Conservation (phyloP, 2,329 filamentous ascomycete genomes). For the Ophiostoma ips region DNA sequence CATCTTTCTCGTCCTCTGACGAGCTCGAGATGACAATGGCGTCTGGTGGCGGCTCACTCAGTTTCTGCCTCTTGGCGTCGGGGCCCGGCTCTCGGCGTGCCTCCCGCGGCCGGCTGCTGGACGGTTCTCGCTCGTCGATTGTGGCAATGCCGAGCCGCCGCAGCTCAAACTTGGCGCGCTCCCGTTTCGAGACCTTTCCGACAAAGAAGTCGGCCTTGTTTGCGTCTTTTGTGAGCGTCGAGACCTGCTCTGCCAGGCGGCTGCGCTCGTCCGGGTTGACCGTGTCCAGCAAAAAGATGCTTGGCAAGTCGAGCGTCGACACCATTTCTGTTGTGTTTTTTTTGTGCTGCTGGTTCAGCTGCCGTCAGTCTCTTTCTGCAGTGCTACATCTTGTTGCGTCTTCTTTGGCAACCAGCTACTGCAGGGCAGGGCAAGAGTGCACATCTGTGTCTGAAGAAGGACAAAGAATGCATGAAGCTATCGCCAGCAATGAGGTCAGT, state of each 20-base stretch:
- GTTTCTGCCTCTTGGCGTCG: constrained; percentile 2
- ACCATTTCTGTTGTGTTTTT: not conserved
- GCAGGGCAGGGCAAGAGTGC: too few relatives aligned
- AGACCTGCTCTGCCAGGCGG: constrained; percentile 49
- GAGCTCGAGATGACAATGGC: constrained; percentile 11
- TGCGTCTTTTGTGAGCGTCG: constrained; percentile 54
- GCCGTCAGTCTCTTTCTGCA: too few relatives aligned
- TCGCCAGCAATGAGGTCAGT: too few relatives aligned
- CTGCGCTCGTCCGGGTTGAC: constrained; percentile 49
- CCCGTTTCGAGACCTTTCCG: constrained; percentile 55
- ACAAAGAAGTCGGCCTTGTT: constrained; percentile 61
- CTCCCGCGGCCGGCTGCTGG: not conserved
- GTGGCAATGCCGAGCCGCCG: constrained; percentile 49
- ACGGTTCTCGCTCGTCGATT: constrained; percentile 27
- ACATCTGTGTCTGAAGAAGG: too few relatives aligned
- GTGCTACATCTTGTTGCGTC: too few relatives aligned
- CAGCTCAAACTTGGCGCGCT: constrained; percentile 66
- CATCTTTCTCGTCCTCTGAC: constrained; percentile 16
- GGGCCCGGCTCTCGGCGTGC: constrained; percentile 11
- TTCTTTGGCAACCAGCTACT: too few relatives aligned
- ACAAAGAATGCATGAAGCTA: too few relatives aligned
- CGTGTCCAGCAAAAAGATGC: constrained; percentile 59
- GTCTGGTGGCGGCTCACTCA: not conserved
- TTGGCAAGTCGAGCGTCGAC: constrained; percentile 10
- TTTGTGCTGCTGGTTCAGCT: not conserved